Evolutionary conservation across 805 yeast species (phyloP).

Genomic region (Tetrapisispora fleetii): DNA sequence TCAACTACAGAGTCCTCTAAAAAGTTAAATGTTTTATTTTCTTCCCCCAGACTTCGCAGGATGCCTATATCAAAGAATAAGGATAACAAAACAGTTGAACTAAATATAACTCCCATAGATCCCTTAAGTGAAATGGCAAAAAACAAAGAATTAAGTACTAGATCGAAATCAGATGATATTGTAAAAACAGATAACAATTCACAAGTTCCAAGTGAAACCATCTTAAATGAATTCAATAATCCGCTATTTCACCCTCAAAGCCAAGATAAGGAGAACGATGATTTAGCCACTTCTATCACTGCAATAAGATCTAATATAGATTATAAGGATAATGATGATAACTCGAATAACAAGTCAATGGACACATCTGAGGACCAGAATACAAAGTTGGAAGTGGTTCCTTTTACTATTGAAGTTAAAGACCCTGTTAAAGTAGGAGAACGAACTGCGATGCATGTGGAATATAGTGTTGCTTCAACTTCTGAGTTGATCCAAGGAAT

Average conservation of each 20-base stretch:
- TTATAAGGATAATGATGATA: not conserved
- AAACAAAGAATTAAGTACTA: not conserved
- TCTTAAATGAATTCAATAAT: not conserved
- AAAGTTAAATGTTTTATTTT: slow-evolving; percentile 35
- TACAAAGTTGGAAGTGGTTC: not conserved
- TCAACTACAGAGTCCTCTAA: slow-evolving; percentile 10
- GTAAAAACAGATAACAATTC: not conserved
- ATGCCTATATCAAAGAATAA: not conserved
- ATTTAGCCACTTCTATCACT: not conserved
- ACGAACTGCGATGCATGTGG: slow-evolving; percentile 77
- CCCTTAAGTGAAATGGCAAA: not conserved
- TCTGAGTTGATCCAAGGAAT: slow-evolving; percentile 32
- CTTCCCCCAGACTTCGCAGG: slow-evolving; percentile 37
- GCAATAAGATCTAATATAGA: not conserved
- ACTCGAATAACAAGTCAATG: slow-evolving; percentile 12
- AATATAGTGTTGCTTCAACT: slow-evolving; percentile 63
- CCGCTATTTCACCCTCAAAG: not conserved
- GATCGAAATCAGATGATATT: not conserved
- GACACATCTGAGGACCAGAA: slow-evolving; percentile 12
- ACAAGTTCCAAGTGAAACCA: not conserved
- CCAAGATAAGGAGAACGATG: not conserved
- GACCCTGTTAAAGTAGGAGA: slow-evolving; percentile 93
- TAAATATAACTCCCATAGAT: not conserved
- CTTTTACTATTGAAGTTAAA: slow-evolving; percentile 61
- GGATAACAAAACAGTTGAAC: not conserved